Evolutionary conservation across 129 eudicot genomes (phyloP).

Genomic region (Centrapalus pauciflorus): DNA sequence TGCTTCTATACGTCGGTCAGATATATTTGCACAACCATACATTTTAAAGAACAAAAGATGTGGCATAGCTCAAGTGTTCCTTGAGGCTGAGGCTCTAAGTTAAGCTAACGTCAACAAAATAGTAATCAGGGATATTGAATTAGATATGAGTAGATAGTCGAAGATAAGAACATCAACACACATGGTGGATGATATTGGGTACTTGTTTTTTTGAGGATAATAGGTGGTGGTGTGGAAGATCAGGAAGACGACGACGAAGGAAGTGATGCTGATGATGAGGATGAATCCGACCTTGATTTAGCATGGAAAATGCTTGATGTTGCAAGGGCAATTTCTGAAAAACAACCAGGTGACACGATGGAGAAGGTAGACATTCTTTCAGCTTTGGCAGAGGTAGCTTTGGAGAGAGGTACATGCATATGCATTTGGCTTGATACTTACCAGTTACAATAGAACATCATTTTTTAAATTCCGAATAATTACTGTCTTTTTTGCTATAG

Average conservation of each 20-base stretch:
- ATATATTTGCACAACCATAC: background rate
- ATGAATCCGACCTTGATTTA: slow-evolving; percentile 92
- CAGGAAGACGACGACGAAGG: slow-evolving; percentile 62
- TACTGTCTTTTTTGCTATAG: slow-evolving; percentile 29
- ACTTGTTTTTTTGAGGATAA: background rate
- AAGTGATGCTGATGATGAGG: slow-evolving; percentile 80
- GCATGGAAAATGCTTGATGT: slow-evolving; percentile 99
- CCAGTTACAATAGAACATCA: background rate
- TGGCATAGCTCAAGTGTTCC: background rate
- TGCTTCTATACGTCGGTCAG: no score
- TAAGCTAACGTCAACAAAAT: background rate
- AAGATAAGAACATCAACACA: background rate
- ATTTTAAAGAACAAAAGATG: background rate
- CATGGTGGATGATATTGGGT: background rate
- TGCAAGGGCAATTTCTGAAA: slow-evolving; percentile 92
- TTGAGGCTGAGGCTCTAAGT: background rate
- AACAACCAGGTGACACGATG: slow-evolving; percentile 71
- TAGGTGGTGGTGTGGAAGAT: slow-evolving; percentile 44
- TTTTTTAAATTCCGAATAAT: background rate
- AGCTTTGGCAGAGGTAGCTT: slow-evolving; percentile 76
- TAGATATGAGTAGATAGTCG: background rate
- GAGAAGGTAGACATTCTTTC: slow-evolving; percentile 86
- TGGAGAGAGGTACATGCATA: slow-evolving; percentile 73
- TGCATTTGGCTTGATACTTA: background rate
- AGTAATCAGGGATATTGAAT: background rate